phyloP scores from a whole-genome alignment of 163 green algal species.

The Scenedesmus sp. region DNA sequence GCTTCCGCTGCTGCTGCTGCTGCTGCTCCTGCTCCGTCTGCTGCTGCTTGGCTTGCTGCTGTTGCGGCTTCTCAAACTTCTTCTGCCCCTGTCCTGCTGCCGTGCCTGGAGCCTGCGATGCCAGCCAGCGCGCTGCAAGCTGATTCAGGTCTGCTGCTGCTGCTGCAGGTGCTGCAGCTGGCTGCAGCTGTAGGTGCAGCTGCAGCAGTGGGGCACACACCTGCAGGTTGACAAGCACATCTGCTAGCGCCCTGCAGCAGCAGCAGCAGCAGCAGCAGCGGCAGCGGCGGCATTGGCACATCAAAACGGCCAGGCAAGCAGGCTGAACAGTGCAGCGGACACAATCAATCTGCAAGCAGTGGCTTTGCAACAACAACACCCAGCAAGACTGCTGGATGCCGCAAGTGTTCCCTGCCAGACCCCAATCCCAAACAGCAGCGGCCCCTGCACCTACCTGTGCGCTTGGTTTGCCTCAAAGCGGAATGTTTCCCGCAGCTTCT shows the following conservation, averaged over 20 bases:
- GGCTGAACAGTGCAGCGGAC: background rate
- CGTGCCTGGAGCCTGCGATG: background rate
- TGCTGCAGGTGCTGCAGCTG: background rate
- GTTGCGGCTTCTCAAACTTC: background rate
- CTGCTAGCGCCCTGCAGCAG: slow-evolving; percentile 28
- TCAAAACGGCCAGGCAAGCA: background rate
- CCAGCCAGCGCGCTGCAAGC: background rate
- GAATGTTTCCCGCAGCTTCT: background rate
- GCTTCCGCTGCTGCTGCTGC: slow-evolving; percentile 17
- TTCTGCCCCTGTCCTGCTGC: background rate
- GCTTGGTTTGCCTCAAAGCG: background rate
- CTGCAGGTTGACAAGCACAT: slow-evolving; percentile 1
- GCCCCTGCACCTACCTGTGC: background rate
- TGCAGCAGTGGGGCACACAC: background rate
- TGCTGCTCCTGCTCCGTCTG: background rate
- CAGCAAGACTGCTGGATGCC: background rate
- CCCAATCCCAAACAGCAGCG: background rate
- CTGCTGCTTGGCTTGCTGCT: background rate
- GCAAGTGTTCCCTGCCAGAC: too few species aligned
- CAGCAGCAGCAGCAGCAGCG: background rate
- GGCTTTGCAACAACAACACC: background rate
- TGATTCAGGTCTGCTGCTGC: background rate
- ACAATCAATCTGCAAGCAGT: background rate
- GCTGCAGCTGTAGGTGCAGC: background rate
- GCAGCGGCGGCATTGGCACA: background rate